Percentiles rank a stretch among this genome's conserved stretches.
These are phyloP conservation scores for Aspergillus conjunctus DNA, from an alignment of 495 filamentous ascomycete species.

Conservation along the genomic window DNA sequence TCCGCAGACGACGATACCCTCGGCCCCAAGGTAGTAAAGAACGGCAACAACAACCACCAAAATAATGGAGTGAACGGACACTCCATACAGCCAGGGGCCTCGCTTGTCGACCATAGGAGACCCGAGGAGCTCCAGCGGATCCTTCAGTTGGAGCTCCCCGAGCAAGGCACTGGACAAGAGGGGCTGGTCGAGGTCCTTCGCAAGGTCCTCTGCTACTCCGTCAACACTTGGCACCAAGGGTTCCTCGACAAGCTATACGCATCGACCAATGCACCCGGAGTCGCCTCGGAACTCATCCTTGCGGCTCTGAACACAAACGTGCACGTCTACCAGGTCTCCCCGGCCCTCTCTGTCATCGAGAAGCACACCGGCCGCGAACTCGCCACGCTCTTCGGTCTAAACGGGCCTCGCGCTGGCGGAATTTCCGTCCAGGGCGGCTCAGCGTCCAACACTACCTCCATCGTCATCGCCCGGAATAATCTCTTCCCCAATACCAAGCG, in stretches of 20 bases:
- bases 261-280: slow-evolving; percentile 80
- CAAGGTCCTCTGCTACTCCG: slow-evolving; percentile 74
- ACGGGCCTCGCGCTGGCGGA: slow-evolving; percentile 73
- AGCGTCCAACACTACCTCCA: slow-evolving; percentile 81
- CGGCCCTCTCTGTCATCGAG: slow-evolving; percentile 82
- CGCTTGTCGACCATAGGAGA: slow-evolving; percentile 68
- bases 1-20: slow-evolving; percentile 67
- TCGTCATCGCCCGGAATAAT: slow-evolving; percentile 87
- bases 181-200: slow-evolving; percentile 67
- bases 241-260: slow-evolving; percentile 93
- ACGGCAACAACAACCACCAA: slow-evolving; percentile 36
- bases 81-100: slow-evolving; percentile 52
- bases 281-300: slow-evolving; percentile 81
- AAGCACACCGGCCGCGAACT: slow-evolving; percentile 71
- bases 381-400: slow-evolving; percentile 76
- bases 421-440: slow-evolving; percentile 86
- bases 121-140: slow-evolving; percentile 69
- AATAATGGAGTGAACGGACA: slow-evolving; percentile 39
- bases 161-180: slow-evolving; percentile 65
- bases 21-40: slow-evolving; percentile 49
- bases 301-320: slow-evolving; percentile 85
- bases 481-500: slow-evolving; percentile 76
- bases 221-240: slow-evolving; percentile 96
- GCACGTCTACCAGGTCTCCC: slow-evolving; percentile 89
- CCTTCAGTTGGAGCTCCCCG: slow-evolving; percentile 67